Conservation (phyloP, 1,284 basidiomycete species). For the Cutaneotrichosporon sp. region DNA sequence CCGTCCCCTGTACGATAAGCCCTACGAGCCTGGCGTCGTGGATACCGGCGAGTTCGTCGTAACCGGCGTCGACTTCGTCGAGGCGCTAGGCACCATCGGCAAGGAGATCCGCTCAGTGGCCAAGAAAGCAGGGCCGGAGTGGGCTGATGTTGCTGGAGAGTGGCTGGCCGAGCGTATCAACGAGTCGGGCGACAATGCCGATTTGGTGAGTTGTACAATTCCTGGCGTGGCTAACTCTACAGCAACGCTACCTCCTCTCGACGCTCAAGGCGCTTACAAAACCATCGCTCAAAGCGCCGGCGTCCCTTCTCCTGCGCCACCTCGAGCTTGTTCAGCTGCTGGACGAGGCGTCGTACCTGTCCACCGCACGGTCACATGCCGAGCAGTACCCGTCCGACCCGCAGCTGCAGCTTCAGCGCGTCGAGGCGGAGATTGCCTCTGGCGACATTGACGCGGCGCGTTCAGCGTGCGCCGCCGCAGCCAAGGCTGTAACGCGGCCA, state of each 20-base stretch:
- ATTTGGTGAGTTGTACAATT: slow-evolving; percentile 15
- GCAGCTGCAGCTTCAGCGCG: slow-evolving; percentile 24
- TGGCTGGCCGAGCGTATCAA: slow-evolving; percentile 38
- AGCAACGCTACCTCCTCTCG: slow-evolving; percentile 33
- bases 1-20: slow-evolving; percentile 37
- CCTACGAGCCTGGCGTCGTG: slow-evolving; percentile 33
- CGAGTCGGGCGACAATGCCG: slow-evolving; percentile 20
- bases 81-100: slow-evolving; percentile 40
- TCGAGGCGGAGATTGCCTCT: slow-evolving; percentile 20
- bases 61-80: slow-evolving; percentile 29
- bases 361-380: slow-evolving; percentile 25
- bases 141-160: slow-evolving; percentile 29
- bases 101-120: slow-evolving; percentile 29
- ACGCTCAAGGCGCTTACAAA: slow-evolving; percentile 33
- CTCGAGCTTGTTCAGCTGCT: slow-evolving; percentile 20
- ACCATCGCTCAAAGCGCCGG: slow-evolving; percentile 28
- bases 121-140: slow-evolving; percentile 17
- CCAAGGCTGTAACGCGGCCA: slow-evolving; percentile 15
- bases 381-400: slow-evolving; percentile 26
- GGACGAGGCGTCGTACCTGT: slow-evolving; percentile 11
- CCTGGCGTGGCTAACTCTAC: neutral
- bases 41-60: slow-evolving; percentile 21
- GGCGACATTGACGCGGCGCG: slow-evolving; percentile 13
- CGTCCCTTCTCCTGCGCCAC: slow-evolving; percentile 33
- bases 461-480: slow-evolving; percentile 18